phyloP scores from a whole-genome alignment of 345 rosid genomes.

The Euphorbia lathyris region DNA sequence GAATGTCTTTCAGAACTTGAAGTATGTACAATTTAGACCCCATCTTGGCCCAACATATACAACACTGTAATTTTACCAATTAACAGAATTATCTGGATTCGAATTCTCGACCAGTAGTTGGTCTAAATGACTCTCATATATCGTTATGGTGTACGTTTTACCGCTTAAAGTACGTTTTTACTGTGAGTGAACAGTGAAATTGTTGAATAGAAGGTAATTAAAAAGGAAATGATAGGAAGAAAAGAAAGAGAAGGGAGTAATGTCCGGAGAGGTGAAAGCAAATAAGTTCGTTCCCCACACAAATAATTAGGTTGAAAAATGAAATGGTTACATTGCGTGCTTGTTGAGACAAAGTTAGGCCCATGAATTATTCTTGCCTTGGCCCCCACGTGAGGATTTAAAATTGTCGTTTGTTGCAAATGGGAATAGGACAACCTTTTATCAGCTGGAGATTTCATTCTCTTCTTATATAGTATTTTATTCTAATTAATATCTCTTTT shows the following conservation, averaged over 20 bases:
- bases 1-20: too few relatives aligned
- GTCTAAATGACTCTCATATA: too few relatives aligned
- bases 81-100: too few relatives aligned
- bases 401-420: constrained; percentile 10
- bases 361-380: constrained; percentile 30
- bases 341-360: constrained; percentile 26
- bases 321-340: background rate
- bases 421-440: constrained; percentile 19
- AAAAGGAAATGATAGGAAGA: background rate
- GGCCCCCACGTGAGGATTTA: constrained; percentile 22
- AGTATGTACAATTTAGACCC: too few relatives aligned
- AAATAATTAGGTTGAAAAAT: background rate
- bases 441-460: constrained; percentile 17
- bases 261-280: constrained; percentile 33
- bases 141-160: too few relatives aligned
- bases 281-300: constrained; percentile 24
- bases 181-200: too few relatives aligned
- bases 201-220: too few relatives aligned
- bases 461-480: background rate
- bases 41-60: too few relatives aligned
- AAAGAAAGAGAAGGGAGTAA: constrained; percentile 10
- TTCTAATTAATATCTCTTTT: background rate
- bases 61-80: too few relatives aligned
- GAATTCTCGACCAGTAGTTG: too few relatives aligned
- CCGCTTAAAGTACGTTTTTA: too few relatives aligned